These are phyloP conservation scores for Raffaelea albimanens DNA, from an alignment of 2,329 filamentous ascomycete species.

Conservation along the genomic window DNA sequence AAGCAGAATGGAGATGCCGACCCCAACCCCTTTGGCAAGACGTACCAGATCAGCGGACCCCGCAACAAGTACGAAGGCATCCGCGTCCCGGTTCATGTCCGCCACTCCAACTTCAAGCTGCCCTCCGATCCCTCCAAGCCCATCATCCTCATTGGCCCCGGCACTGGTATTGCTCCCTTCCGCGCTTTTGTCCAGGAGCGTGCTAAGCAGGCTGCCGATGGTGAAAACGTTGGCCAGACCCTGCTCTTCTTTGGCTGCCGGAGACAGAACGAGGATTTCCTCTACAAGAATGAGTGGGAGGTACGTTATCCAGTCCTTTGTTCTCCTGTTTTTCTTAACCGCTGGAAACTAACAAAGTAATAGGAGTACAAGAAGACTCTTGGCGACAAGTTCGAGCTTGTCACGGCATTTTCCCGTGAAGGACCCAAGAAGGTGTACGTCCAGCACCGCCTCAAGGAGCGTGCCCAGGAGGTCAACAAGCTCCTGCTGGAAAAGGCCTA, in stretches of 20 bases:
- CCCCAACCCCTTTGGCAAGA: constrained; percentile 73
- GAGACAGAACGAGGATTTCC: constrained; percentile 77
- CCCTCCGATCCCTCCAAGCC: constrained; percentile 91
- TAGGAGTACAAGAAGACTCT: constrained; percentile 76
- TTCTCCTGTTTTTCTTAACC: not conserved
- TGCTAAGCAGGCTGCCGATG: constrained; percentile 69
- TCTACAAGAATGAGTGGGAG: constrained; percentile 88
- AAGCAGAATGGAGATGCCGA: constrained; percentile 86
- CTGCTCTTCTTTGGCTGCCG: constrained; percentile 94
- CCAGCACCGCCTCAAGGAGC: constrained; percentile 82
- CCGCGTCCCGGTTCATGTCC: constrained; percentile 88
- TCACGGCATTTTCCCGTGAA: constrained; percentile 94
- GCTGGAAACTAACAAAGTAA: constrained; percentile 8
- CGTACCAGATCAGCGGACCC: constrained; percentile 79
- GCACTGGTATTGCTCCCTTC: constrained; percentile 95
- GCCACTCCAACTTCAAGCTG: constrained; percentile 98
- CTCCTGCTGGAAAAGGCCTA: constrained; percentile 80
- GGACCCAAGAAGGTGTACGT: constrained; percentile 87
- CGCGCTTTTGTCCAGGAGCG: constrained; percentile 91
- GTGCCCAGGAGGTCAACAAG: constrained; percentile 75
- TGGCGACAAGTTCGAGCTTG: constrained; percentile 80
- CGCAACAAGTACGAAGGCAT: constrained; percentile 96
- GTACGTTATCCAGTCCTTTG: constrained; percentile 42
- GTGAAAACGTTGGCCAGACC: constrained; percentile 75
- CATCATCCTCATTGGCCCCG: constrained; percentile 90